Evolutionary conservation across 2,329 filamentous ascomycete genomes (phyloP).

Genomic region (Xylariaceae sp.): DNA sequence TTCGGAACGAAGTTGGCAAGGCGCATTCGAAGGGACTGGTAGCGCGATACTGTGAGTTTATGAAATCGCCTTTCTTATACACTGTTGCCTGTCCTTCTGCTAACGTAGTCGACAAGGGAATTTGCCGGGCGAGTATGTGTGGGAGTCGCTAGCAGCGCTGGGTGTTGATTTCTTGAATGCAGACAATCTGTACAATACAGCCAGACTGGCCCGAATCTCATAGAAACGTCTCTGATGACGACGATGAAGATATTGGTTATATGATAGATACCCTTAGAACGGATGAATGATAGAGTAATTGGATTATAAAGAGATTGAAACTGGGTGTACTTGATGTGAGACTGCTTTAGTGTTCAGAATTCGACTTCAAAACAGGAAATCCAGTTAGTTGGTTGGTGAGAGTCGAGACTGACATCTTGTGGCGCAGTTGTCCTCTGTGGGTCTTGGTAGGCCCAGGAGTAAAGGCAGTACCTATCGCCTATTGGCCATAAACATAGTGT

Average conservation of each 20-base stretch:
- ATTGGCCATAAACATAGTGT: too few relatives aligned
- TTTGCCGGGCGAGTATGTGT: conserved; percentile 27
- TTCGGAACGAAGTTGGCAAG: conserved; percentile 19
- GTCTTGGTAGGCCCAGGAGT: too few relatives aligned
- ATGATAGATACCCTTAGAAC: background rate
- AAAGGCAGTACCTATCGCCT: too few relatives aligned
- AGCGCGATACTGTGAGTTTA: conserved; percentile 29
- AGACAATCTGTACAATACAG: conserved; percentile 25
- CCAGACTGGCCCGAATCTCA: conserved; percentile 17
- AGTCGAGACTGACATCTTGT: too few relatives aligned
- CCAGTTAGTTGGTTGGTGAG: too few relatives aligned
- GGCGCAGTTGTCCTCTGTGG: too few relatives aligned
- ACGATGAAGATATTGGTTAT: background rate
- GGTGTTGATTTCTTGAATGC: conserved; percentile 29
- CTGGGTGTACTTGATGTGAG: background rate
- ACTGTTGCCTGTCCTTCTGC: background rate
- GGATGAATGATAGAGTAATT: background rate
- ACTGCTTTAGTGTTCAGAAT: too few relatives aligned
- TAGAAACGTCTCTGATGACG: background rate
- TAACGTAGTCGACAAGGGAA: conserved; percentile 21
- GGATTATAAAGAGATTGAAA: background rate
- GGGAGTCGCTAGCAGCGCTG: conserved; percentile 24
- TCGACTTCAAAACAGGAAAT: too few relatives aligned
- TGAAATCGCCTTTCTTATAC: background rate
- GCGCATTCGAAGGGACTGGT: conserved; percentile 26